A percentile compares a stretch with the other conserved stretches of the same genome.
Conservation (phyloP, 2,329 filamentous ascomycete genomes). For the Penicillium italicum region DNA sequence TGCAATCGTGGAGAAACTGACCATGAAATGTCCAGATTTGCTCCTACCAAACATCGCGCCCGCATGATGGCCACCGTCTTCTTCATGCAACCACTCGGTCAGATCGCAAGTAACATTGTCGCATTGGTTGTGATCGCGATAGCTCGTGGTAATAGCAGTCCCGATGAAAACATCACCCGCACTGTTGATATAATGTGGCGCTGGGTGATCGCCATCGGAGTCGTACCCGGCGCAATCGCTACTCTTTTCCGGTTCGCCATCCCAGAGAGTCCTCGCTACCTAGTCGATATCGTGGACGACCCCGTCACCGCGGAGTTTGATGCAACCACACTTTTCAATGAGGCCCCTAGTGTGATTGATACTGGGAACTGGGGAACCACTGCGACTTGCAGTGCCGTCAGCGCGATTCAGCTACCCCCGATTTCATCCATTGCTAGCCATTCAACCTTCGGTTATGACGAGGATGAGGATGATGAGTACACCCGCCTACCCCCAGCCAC, state of each 20-base stretch:
- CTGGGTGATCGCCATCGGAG: slow-evolving; percentile 63
- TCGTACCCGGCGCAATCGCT: slow-evolving; percentile 60
- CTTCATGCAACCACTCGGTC: slow-evolving; percentile 66
- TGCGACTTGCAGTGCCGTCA: slow-evolving; percentile 5
- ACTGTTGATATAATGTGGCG: slow-evolving; percentile 62
- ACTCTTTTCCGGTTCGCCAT: slow-evolving; percentile 65
- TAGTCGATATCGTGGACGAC: slow-evolving; percentile 62
- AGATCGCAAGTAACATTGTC: slow-evolving; percentile 62
- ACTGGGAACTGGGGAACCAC: slow-evolving; percentile 30
- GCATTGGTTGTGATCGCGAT: slow-evolving; percentile 48
- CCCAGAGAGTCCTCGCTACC: slow-evolving; percentile 63
- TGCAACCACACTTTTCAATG: slow-evolving; percentile 57
- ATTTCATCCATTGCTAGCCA: slow-evolving; percentile 26
- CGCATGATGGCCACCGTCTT: slow-evolving; percentile 67
- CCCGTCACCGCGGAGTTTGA: slow-evolving; percentile 57
- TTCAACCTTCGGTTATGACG: slow-evolving; percentile 22
- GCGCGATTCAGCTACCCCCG: slow-evolving; percentile 23
- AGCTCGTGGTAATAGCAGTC: slow-evolving; percentile 22
- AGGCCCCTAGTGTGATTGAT: slow-evolving; percentile 20
- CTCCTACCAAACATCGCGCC: slow-evolving; percentile 59
- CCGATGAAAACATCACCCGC: slow-evolving; percentile 28
- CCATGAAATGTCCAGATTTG: slow-evolving; percentile 35
- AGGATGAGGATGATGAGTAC: slow-evolving; percentile 22
- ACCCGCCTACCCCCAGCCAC: slow-evolving; percentile 34
- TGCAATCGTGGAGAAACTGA: slow-evolving; percentile 1